These are phyloP conservation scores for Lolium multiflorum DNA, from an alignment of 176 grass and related monocot species.

Conservation along the genomic window DNA sequence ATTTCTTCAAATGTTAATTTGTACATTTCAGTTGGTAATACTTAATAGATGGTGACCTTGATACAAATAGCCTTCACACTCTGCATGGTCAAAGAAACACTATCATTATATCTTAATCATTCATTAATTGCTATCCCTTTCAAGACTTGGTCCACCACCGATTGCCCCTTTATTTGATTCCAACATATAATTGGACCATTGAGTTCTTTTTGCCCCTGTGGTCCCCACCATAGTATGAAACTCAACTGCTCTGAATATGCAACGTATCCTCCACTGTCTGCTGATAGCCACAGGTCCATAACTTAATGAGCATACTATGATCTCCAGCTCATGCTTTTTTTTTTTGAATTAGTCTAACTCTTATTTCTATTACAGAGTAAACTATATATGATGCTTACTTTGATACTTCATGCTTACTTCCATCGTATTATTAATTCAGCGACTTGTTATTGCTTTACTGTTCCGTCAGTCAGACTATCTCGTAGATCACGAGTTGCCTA, in stretches of 20 bases:
- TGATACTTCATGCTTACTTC: constrained; percentile 1
- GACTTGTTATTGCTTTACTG: background rate
- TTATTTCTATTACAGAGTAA: constrained; percentile 29
- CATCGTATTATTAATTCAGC: constrained; percentile 3
- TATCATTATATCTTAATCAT: constrained; percentile 45
- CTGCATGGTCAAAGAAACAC: constrained; percentile 43
- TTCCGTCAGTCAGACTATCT: background rate
- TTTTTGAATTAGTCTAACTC: constrained; percentile 35
- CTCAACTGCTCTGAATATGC: constrained; percentile 51
- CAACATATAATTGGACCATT: constrained; percentile 32
- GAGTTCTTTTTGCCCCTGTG: constrained; percentile 34
- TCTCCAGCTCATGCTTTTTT: constrained; percentile 51
- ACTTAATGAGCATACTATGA: constrained; percentile 33
- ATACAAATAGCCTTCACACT: background rate
- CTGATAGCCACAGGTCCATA: constrained; percentile 26
- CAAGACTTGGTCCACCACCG: constrained; percentile 53
- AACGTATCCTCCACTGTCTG: constrained; percentile 42
- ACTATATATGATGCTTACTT: constrained; percentile 39
- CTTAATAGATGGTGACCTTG: constrained; percentile 36
- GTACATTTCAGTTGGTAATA: constrained; percentile 1
- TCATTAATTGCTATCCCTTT: constrained; percentile 41
- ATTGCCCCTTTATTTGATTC: constrained; percentile 45
- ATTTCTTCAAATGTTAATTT: constrained; percentile 43
- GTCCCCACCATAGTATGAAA: constrained; percentile 33
- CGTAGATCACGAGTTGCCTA: constrained; percentile 31